Evolutionary conservation across 2,329 filamentous ascomycete species (phyloP), one percentile per base, ranked within the genome.

Genomic region (Xylaria sp.): DNA sequence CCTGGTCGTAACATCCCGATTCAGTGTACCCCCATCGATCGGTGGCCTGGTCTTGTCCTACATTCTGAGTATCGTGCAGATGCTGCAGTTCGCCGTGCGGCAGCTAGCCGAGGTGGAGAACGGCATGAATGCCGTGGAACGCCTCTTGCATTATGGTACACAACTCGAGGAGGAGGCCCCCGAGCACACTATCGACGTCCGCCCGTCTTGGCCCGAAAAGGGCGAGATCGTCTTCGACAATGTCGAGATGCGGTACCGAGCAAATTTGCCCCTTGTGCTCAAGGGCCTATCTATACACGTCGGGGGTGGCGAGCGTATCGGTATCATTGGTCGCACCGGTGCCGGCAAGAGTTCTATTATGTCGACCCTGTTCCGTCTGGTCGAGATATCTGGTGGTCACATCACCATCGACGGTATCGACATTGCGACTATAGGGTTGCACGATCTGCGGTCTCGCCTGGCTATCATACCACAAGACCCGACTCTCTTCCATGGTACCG

Each of bases 41-140:
- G 91, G 89, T 54, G 96, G 96, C 23, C 84, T 98, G 46, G 94
- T 98, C 0, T 86, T 99, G 26, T 96, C 92, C 56, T 98, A 98
- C 80, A 97, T 98, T 77, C 86, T 99, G 20, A 88, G 91, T 15
- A 97, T 97, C 76, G 94, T 97, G 20, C 93, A 97, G 79, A 94
- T 97, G 92, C 91, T 98, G 72, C 95, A 97, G 78, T 97, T 97
- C 80, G 95, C 93, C 0, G 93, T 98, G 20, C 89, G 96, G 20
- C 95, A 98, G 80, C 86, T 97, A 7, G 95, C 95, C 31, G 95
- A 97, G 80, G 93, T 98, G 9, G 95, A 98, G 80, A 98, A 97
- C 81, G 93, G 94, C 77, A 98, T 98, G 95, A 98, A 97, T 79
- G 91, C 94, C 0, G 96, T 97, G 0, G 95, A 98, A 81, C 91